These are phyloP conservation scores for Rhododendron molle DNA, from an alignment of 148 eudicot species.

Conservation along the genomic window DNA sequence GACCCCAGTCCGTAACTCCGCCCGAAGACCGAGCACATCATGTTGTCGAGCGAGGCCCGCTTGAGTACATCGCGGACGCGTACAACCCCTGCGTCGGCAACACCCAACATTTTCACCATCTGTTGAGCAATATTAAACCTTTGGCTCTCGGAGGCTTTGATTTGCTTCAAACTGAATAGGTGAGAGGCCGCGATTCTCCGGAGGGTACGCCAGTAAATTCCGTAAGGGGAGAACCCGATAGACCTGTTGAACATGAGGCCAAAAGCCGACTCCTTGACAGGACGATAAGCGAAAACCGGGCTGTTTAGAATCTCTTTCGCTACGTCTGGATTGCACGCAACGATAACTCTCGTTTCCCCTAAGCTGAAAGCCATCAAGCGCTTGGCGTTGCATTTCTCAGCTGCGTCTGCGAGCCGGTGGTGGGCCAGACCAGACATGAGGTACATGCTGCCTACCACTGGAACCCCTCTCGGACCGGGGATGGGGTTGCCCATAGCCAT, in stretches of 20 bases:
- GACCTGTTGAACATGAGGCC: conserved; percentile 67
- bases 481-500: conserved; percentile 8
- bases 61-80: conserved; percentile 41
- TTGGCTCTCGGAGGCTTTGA: conserved; percentile 38
- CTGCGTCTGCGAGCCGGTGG: conserved; percentile 43
- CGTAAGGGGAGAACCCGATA: conserved; percentile 84
- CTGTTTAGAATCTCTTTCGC: conserved; percentile 69
- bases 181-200: conserved; percentile 61
- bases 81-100: neutral
- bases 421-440: conserved; percentile 69
- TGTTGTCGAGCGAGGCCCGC: conserved; percentile 57
- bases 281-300: conserved; percentile 63
- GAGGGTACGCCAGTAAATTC: conserved; percentile 70
- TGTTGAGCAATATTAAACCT: conserved; percentile 34
- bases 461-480: conserved; percentile 64
- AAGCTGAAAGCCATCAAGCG: conserved; percentile 73
- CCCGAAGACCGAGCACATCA: conserved; percentile 79
- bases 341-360: conserved; percentile 59
- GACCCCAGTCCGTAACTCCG: conserved; percentile 19
- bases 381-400: conserved; percentile 25
- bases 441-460: conserved; percentile 56
- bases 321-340: conserved; percentile 52
- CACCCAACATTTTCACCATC: conserved; percentile 31
- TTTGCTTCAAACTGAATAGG: conserved; percentile 66
- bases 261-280: conserved; percentile 72